A percentile compares a stretch with the other conserved stretches of the same genome.
Evolutionary conservation across 1,139 yeast species (phyloP).

Genomic region (Candida sanyaensis): DNA sequence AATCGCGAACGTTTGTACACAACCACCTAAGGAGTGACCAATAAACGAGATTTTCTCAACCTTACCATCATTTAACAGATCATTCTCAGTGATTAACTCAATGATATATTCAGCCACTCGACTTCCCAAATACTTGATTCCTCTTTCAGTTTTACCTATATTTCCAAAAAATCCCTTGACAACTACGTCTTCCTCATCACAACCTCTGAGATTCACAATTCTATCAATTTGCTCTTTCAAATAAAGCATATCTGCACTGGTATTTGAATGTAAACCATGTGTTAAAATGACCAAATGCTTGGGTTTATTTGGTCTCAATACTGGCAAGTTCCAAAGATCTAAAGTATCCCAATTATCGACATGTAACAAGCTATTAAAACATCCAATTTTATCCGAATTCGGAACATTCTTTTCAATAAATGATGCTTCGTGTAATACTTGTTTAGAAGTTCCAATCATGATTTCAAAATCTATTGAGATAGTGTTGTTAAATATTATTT

Average conservation of each 20-base stretch:
- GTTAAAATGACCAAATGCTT: constrained; percentile 78
- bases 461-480: constrained; percentile 75
- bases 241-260: constrained; percentile 85
- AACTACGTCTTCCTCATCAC: constrained; percentile 53
- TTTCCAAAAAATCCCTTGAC: constrained; percentile 85
- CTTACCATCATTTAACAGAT: constrained; percentile 29
- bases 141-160: constrained; percentile 87
- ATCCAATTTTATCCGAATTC: constrained; percentile 34
- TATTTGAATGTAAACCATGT: constrained; percentile 91
- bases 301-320: constrained; percentile 49
- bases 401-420: constrained; percentile 25
- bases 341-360: constrained; percentile 61
- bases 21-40: constrained; percentile 93
- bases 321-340: constrained; percentile 70
- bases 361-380: constrained; percentile 22
- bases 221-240: constrained; percentile 77
- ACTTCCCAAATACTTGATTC: constrained; percentile 82
- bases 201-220: constrained; percentile 45
- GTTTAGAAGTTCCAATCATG: constrained; percentile 53
- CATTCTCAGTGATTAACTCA: constrained; percentile 51
- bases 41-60: constrained; percentile 75
- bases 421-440: constrained; percentile 41
- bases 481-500: constrained; percentile 72
- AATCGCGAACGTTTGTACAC: constrained; percentile 86
- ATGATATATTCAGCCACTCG: constrained; percentile 77